phyloP scores from a whole-genome alignment of 495 filamentous ascomycete species.

The Neurospora sp. region DNA sequence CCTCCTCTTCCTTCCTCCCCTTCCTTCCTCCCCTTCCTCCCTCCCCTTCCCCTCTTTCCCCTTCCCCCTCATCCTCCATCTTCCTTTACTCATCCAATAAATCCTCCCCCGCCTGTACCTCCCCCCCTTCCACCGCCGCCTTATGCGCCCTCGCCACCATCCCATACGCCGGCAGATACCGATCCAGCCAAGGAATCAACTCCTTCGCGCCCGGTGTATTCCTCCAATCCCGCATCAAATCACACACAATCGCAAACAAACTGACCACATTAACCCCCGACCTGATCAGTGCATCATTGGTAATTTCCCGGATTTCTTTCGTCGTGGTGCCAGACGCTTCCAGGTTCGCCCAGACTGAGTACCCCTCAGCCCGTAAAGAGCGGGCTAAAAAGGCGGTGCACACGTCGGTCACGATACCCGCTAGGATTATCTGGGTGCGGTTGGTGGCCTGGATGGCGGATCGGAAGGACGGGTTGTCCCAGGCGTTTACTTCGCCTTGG shows the following conservation, averaged over 20 bases:
- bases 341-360: slow-evolving; percentile 67
- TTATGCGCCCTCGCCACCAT: slow-evolving; percentile 36
- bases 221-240: slow-evolving; percentile 75
- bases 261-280: slow-evolving; percentile 59
- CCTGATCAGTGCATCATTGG: slow-evolving; percentile 55
- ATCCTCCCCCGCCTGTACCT: slow-evolving; percentile 37
- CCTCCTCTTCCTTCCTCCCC: not conserved
- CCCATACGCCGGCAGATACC: slow-evolving; percentile 38
- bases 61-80: not conserved
- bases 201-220: slow-evolving; percentile 52
- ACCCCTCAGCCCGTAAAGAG: slow-evolving; percentile 60
- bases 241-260: slow-evolving; percentile 56
- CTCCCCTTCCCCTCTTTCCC: not conserved
- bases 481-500: slow-evolving; percentile 69
- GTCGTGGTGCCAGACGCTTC: slow-evolving; percentile 50
- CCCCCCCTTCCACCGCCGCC: slow-evolving; percentile 33
- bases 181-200: slow-evolving; percentile 57
- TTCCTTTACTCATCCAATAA: slow-evolving; percentile 11
- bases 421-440: slow-evolving; percentile 63
- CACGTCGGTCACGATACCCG: slow-evolving; percentile 68
- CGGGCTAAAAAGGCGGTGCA: slow-evolving; percentile 69
- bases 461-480: slow-evolving; percentile 67
- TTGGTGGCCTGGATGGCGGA: slow-evolving; percentile 53
- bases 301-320: slow-evolving; percentile 34
- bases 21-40: not conserved